These are phyloP conservation scores for Akebia trifoliata DNA, from an alignment of 164 flowering plant species.

Conservation along the genomic window DNA sequence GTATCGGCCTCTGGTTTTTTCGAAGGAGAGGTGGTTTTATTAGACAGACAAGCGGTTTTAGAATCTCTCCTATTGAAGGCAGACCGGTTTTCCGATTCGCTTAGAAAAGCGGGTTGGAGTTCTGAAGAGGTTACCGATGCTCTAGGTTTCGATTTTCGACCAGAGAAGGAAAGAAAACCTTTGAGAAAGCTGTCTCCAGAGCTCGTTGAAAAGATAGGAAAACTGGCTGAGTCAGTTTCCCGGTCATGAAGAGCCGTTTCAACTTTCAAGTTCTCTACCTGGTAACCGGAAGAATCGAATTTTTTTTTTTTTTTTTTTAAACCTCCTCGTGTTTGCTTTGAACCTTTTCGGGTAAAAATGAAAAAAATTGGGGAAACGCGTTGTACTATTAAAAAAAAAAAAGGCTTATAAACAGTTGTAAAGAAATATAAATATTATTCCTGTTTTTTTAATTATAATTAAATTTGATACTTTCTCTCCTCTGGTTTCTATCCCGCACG, in stretches of 20 bases:
- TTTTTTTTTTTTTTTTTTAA: conserved; percentile 4
- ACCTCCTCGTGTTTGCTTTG: conserved; percentile 6
- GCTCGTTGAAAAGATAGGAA: conserved; percentile 62
- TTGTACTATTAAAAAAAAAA: conserved; percentile 23
- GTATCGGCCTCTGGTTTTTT: conserved; percentile 73
- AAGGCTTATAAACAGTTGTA: conserved; percentile 8
- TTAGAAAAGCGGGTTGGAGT: conserved; percentile 92
- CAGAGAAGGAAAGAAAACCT: conserved; percentile 60
- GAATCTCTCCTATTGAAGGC: conserved; percentile 74
- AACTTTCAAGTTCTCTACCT: not conserved
- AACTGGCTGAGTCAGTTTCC: conserved; percentile 72
- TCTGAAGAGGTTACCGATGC: conserved; percentile 88
- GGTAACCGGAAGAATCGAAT: conserved; percentile 3
- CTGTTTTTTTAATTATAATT: not conserved
- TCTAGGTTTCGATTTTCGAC: conserved; percentile 68
- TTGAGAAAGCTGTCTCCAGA: conserved; percentile 68
- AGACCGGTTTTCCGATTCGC: conserved; percentile 65
- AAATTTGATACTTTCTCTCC: too few species aligned
- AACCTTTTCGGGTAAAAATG: conserved; percentile 7
- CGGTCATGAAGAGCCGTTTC: conserved; percentile 27
- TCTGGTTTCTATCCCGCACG: too few species aligned
- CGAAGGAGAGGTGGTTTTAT: conserved; percentile 57
- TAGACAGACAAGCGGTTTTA: conserved; percentile 69
- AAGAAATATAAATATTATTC: not conserved
- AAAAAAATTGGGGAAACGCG: conserved; percentile 26